A percentile compares a stretch with the other conserved stretches of the same genome.
phyloP scores from a whole-genome alignment of 805 yeast species.

The Starmerella apis region DNA sequence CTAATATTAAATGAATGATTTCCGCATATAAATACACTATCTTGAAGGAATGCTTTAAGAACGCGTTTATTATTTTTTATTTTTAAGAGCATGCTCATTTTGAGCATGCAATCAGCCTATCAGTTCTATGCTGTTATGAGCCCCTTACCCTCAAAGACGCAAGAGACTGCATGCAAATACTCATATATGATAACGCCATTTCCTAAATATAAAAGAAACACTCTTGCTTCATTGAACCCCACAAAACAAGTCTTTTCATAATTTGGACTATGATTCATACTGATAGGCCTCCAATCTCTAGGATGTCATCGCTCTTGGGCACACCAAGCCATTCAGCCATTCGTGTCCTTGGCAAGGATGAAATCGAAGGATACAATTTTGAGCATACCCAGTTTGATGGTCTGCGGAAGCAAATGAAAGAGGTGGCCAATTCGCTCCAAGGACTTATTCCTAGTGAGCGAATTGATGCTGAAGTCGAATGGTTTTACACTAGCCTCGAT shows the following conservation, averaged over 20 bases:
- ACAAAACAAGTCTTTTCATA: background rate
- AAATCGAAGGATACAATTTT: constrained; percentile 47
- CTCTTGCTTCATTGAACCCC: background rate
- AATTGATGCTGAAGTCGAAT: constrained; percentile 73
- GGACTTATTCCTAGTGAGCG: constrained; percentile 84
- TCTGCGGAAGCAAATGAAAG: constrained; percentile 67
- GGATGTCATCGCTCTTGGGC: constrained; percentile 25
- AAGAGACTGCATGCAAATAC: background rate
- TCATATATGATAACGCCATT: constrained; percentile 4
- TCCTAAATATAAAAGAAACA: background rate
- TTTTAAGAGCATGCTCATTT: background rate
- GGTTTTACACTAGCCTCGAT: constrained; percentile 83
- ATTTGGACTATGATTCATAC: constrained; percentile 1
- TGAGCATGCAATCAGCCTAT: background rate
- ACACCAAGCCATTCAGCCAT: constrained; percentile 27
- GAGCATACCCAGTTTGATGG: constrained; percentile 60
- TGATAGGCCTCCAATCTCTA: constrained; percentile 12
- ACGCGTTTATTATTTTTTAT: no score
- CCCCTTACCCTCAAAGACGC: background rate
- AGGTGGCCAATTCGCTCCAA: constrained; percentile 71
- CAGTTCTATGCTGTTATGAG: background rate
- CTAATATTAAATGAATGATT: background rate
- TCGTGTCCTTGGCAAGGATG: constrained; percentile 18
- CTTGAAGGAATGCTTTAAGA: no score
- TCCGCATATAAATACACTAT: constrained; percentile 6